Base-by-base conservation (phyloP, 1,284 basidiomycete genomes). In the Moesziomyces sp. region DNA sequence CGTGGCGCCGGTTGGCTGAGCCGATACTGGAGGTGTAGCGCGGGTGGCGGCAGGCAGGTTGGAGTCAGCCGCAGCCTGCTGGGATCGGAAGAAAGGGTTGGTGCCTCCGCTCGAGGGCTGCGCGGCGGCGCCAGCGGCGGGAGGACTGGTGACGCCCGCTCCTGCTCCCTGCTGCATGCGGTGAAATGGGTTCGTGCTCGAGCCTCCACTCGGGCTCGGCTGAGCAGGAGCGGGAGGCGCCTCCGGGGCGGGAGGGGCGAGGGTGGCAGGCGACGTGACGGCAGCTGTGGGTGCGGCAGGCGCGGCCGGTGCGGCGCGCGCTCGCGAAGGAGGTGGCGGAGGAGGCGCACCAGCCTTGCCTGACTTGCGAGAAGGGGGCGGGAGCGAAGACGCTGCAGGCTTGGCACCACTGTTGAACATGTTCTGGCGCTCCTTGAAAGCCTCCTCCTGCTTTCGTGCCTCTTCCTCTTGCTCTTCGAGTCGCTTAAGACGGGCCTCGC, bases 381-480 rank as follows among this genome's bases (percentile, higher is more conserved):
- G 77, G n/a, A 80, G 72, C 21, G 65, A 58, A 1, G 75, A 58
- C 14, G 73, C 62, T n/a, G 67, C 45, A 9, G 70, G 18, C 45
- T 70, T 66, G 34, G 55, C 43, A 35, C 65, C 56, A 47, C 46
- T 64, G 62, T 46, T 58, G 58, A 80, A 80, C 61, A 72, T 69
- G 52, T 34, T 61, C 53, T 81, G 78, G 34, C 76, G 53, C 63
- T 79, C 59, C 62, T 81, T 80, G 64, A 81, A 79, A 11, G 73
- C 70, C 24, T 76, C 80, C 52, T 80, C 79, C 46, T 80, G 77
- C 42, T 56, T 55, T 35, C 67, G 57, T 23, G 77, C 77, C 35
- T 82, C 80, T 44, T 70, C 74, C 56, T 82, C 80, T 43, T 81
- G 79, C 67, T 80, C 77, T 56, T 82, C 79, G 40, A 82, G 65